Conservation (phyloP, 2,329 filamentous ascomycete species). For the Cladophialophora immunda region DNA sequence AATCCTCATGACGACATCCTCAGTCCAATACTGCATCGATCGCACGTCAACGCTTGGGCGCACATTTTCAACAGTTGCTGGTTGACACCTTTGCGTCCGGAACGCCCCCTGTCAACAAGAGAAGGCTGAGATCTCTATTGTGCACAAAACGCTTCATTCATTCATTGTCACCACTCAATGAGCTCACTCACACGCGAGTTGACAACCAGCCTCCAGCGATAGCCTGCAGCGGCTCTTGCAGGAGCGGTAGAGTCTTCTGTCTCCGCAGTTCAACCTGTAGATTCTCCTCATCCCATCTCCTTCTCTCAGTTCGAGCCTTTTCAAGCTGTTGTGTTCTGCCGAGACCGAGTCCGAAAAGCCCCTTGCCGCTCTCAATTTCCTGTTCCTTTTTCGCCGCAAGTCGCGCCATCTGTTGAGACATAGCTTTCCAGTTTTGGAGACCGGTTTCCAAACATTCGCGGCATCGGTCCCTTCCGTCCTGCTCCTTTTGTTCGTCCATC, state of each 20-base stretch:
- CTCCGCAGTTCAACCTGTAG: conserved; percentile 39
- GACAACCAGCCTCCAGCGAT: conserved; percentile 24
- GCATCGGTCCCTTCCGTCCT: conserved; percentile 68
- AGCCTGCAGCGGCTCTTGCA: conserved; percentile 33
- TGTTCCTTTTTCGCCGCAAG: conserved; percentile 58
- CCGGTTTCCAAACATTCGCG: conserved; percentile 79
- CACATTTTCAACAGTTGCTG: not conserved
- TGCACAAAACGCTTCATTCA: conserved; percentile 8
- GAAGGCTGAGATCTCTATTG: not conserved
- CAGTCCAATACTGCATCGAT: not conserved
- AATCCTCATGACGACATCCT: not conserved
- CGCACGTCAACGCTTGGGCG: not conserved
- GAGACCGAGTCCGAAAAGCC: conserved; percentile 49
- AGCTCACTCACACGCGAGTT: conserved; percentile 9
- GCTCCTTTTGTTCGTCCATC: conserved; percentile 46
- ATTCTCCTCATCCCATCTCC: conserved; percentile 41
- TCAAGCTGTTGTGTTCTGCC: conserved; percentile 35
- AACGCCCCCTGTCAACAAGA: not conserved
- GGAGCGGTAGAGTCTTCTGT: conserved; percentile 41
- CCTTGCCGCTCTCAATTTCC: conserved; percentile 42
- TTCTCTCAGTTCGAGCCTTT: conserved; percentile 33
- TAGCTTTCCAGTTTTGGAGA: conserved; percentile 81
- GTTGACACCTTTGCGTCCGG: not conserved
- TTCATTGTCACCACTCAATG: conserved; percentile 3
- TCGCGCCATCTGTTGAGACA: conserved; percentile 73